These are phyloP conservation scores for Diaporthe sp. DNA, from an alignment of 2,329 filamentous ascomycete species.

Conservation along the genomic window DNA sequence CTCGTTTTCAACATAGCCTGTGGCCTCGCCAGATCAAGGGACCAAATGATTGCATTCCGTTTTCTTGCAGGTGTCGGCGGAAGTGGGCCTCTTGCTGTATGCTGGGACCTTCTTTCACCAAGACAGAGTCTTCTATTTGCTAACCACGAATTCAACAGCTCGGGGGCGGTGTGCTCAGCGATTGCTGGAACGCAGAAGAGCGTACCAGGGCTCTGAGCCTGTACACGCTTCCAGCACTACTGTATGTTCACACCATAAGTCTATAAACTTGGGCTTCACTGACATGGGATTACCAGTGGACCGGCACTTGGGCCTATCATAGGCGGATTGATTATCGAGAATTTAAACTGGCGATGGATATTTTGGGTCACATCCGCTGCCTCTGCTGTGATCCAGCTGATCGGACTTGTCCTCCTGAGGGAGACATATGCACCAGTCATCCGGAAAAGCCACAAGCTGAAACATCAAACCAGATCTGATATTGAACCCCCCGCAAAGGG, in stretches of 20 bases:
- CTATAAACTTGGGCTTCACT: neutral
- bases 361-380: conserved; percentile 7
- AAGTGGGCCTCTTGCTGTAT: conserved; percentile 11
- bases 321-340: neutral
- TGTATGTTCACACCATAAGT: neutral
- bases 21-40: neutral
- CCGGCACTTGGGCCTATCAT: conserved; percentile 9
- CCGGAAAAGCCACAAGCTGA: neutral
- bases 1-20: conserved; percentile 22
- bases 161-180: conserved; percentile 9
- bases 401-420: neutral
- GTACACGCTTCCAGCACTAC: conserved; percentile 18
- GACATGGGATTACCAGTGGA: neutral
- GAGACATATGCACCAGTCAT: conserved; percentile 25
- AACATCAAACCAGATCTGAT: neutral
- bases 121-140: accelerated
- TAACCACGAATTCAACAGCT: neutral
- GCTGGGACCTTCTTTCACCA: neutral
- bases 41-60: conserved; percentile 8
- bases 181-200: conserved; percentile 29
- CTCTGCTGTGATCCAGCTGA: conserved; percentile 2
- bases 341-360: neutral
- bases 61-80: conserved; percentile 14
- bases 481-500: neutral
- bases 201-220: conserved; percentile 8